Base-by-base conservation (phyloP, 192 early-diverging fungal genomes). In the Backusella tuberculispora region DNA sequence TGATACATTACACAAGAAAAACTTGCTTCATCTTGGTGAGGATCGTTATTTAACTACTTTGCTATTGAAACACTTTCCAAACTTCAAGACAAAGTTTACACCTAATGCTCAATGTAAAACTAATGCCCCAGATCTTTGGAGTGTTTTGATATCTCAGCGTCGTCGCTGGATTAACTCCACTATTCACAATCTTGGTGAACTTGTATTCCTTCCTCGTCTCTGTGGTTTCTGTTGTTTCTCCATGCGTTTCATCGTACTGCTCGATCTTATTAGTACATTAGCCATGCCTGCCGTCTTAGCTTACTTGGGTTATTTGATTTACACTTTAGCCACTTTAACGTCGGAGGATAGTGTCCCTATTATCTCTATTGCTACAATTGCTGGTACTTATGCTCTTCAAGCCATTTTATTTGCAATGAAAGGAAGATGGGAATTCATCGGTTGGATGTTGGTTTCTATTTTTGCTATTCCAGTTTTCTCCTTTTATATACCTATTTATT, bases 161-260 rank as follows among this genome's bases (percentile, higher is more conserved):
- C 95, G 98, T 80, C 93, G 98, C 76, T 99, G 98, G 98, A 99
- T 99, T 80, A 99, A 99, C 87, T 98, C 97, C 40, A 99, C 98
- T 4, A 92, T 99, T 14, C 98, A 99, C 88, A 99, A 99, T 79
- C 85, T 98, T 76, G 90, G 97, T 73, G 98, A 99, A 81, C 86
- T 99, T 56, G 80, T 96, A 40, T 92, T 95, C 80, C 84, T 99
- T 76, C 93, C 94, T 26, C 96, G 97, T 67, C 91, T 99, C 50
- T 99, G 98, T 73, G 97, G 98, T 38, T 96, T 95, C 88, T 92
- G 96, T 80, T 96, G 95, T 85, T 99, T 97, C 86, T 98, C 96
- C 48, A 96, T 99, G 94, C 92, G 96, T 14, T 95, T 99, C 73
- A 89, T 99, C 34, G 95, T 99, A 68, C 92, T 97, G 78, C 85